Percentiles rank a stretch among this genome's conserved stretches.
phyloP scores from a whole-genome alignment of 129 eudicot genomes.

The Lonicera japonica region DNA sequence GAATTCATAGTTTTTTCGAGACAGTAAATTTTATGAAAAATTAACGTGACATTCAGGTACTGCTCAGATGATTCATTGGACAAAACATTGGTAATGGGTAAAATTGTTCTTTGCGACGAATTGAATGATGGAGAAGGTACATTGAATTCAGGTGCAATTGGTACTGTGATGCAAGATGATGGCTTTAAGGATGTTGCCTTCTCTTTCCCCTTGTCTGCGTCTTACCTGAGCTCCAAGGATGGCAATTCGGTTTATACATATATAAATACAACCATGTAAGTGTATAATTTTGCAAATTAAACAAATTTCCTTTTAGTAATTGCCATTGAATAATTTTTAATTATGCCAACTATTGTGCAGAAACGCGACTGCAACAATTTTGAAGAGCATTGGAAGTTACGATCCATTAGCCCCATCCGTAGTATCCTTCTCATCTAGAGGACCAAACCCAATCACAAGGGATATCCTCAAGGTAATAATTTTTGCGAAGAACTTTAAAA shows the following conservation, averaged over 20 bases:
- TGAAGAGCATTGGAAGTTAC: constrained; percentile 7
- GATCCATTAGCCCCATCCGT: constrained; percentile 27
- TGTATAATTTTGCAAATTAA: neutral
- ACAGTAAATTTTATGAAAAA: no score
- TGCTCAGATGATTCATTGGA: constrained; percentile 35
- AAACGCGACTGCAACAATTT: constrained; percentile 19
- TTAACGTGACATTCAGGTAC: constrained; percentile 18
- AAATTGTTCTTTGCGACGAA: constrained; percentile 38
- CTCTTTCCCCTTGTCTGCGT: constrained; percentile 21
- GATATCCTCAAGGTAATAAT: constrained; percentile 27
- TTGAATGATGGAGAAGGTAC: constrained; percentile 3
- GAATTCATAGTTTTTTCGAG: no score
- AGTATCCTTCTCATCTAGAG: constrained; percentile 29
- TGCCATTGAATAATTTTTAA: neutral
- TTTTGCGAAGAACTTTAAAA: neutral
- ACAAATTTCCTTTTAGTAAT: neutral
- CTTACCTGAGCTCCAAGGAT: constrained; percentile 18
- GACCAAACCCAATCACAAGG: constrained; percentile 23
- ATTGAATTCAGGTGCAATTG: constrained; percentile 33
- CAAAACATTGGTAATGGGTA: constrained; percentile 33
- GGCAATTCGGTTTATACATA: constrained; percentile 12
- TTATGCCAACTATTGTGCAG: constrained; percentile 7
- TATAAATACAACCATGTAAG: constrained; percentile 19
- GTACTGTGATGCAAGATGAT: constrained; percentile 29
- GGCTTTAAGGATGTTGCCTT: constrained; percentile 20